A percentile compares a stretch with the other conserved stretches of the same genome.
phyloP scores from a whole-genome alignment of 1,284 basidiomycete species.

The Sanghuangporus weigelae region DNA sequence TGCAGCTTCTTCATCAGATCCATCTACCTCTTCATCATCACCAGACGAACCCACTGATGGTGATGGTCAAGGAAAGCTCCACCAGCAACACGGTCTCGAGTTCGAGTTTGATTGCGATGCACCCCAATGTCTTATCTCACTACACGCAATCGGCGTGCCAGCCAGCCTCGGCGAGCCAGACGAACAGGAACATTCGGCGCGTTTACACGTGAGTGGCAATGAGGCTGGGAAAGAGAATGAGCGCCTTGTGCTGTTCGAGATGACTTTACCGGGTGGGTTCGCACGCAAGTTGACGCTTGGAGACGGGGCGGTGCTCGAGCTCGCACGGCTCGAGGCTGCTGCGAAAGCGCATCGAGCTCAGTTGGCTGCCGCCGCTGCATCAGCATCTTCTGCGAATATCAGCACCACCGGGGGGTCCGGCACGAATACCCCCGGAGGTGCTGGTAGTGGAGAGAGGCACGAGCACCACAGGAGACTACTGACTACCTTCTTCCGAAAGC shows the following conservation, averaged over 20 bases:
- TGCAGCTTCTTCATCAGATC: constrained; percentile 38
- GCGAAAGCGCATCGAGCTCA: constrained; percentile 15
- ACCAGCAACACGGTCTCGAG: constrained; percentile 60
- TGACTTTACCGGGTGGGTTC: constrained; percentile 77
- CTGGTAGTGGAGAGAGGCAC: background rate
- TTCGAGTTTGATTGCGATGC: constrained; percentile 89
- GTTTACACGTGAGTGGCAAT: constrained; percentile 23
- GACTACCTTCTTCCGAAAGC: constrained; percentile 13
- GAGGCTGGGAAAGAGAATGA: constrained; percentile 36
- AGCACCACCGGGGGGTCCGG: background rate
- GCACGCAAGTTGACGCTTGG: constrained; percentile 66
- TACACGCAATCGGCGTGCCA: constrained; percentile 65
- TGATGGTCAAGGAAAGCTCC: constrained; percentile 37
- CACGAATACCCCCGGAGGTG: background rate
- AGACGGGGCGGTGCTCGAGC: constrained; percentile 67
- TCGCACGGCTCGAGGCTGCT: constrained; percentile 53
- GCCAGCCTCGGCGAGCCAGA: constrained; percentile 39
- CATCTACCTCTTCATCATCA: constrained; percentile 39
- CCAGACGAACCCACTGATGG: constrained; percentile 31
- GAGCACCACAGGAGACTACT: constrained; percentile 7
- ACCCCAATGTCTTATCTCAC: constrained; percentile 70
- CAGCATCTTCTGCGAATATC: constrained; percentile 1
- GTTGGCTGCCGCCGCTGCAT: constrained; percentile 19
- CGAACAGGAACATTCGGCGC: background rate
- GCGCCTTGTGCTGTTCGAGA: constrained; percentile 63